Conservation (phyloP, 1,284 basidiomycete genomes). For the Stygiomarasmius scandens region DNA sequence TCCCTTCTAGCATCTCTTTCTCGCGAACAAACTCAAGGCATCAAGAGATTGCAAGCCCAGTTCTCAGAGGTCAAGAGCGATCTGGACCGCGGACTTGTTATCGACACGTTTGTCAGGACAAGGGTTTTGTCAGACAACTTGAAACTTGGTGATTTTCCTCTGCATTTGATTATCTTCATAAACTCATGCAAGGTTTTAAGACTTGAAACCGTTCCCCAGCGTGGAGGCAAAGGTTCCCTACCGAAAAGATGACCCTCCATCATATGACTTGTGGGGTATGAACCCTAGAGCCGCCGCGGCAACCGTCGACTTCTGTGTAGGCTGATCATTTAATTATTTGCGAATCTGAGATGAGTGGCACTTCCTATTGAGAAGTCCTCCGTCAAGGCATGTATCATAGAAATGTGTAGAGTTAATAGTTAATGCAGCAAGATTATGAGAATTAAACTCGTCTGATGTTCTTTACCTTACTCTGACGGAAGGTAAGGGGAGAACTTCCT, state of each 20-base stretch:
- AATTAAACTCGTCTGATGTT: too few species aligned
- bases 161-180: background rate
- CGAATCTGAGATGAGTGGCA: too few species aligned
- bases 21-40: background rate
- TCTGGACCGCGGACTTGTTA: background rate
- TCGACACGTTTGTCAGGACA: background rate
- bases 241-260: background rate
- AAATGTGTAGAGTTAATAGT: too few species aligned
- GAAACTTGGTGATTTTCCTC: background rate
- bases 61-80: background rate
- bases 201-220: background rate
- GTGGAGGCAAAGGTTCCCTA: background rate
- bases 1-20: background rate
- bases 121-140: background rate
- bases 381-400: too few species aligned
- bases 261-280: background rate
- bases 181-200: background rate
- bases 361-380: too few species aligned
- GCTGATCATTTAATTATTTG: too few species aligned
- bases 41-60: background rate
- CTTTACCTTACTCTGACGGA: too few species aligned
- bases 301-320: too few species aligned
- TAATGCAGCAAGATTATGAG: too few species aligned
- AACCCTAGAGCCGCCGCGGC: background rate
- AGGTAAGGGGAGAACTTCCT: too few species aligned